Evolutionary conservation across 306 rosid genomes (phyloP), one percentile per base, ranked within the genome.

Genomic region (Castanea mollissima): DNA sequence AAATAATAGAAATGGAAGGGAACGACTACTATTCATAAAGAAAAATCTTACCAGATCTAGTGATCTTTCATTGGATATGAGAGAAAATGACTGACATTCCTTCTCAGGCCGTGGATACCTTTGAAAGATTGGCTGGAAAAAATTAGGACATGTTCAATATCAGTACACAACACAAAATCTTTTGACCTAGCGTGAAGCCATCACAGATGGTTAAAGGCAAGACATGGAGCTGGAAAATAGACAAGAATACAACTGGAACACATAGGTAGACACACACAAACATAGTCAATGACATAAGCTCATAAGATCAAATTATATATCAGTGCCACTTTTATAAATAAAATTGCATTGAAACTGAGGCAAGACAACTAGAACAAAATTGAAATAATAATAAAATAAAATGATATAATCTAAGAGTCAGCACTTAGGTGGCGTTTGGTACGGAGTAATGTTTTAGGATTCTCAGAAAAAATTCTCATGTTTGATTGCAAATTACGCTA

Each of bases 61-160:
- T 31, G 99, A 96, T 87, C 98, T 86, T 68, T 96, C 98, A 86
- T 82, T 96, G 91, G 93, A 96, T 83, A 93, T 87, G 52, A 96
- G 92, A 78, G 99, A 96, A 91, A 96, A 93, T 32, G 99, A 96
- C 86, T 93, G 99, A 82, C 89, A 93, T 83, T 91, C 98, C 94
- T 96, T 96, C 87, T 96, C 99, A 15, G 98, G 99, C 51, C 97
- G 90, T 9, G 99, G 98, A 89, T 93, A 89, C 87, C 99, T 91
- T 85, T 93, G 98, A 88, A 96, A 96, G 84, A 96, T 96, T 74
- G 96, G 97, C 98, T 90, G 92, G 80, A 88, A 87, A 82, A 87
- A 73, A 27, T 18, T 46, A 68, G 41, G 41, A 44, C 70, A 85
- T 31, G 72, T 71, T 81, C 74, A 78, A 78, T 89, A 78, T 89